Base-by-base conservation (phyloP, 371 early-diverging fungal species). In the Antonospora locustae region DNA sequence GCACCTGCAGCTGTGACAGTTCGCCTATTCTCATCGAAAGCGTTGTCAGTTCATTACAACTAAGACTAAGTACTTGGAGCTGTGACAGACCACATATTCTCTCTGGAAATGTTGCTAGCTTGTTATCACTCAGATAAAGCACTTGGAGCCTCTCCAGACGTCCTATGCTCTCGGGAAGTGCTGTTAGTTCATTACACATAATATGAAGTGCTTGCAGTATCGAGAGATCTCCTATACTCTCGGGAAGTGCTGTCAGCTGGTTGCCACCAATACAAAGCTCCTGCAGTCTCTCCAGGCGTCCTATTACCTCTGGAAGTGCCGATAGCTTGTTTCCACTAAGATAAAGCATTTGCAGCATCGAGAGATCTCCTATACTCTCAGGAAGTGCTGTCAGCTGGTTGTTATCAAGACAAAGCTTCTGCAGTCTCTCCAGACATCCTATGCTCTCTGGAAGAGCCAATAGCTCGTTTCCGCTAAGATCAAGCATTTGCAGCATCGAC, bases 261-360 rank as follows among this genome's bases (percentile, higher is more conserved):
- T 84, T 84, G 46, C 77, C 67, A 22, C 77, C 68, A 0, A 82
- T 41, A 27, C 77, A 76, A 3, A 83, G 63, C 30, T 79, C 79
- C 20, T 70, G 63, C 17, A 84, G 56, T 28, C 74, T 73, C 2
- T 65, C 64, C 22, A 84, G 56, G 17, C 74, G 61, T 16, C 80
- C 81, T 61, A 84, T 75, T n/a, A 80, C 79, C 29, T 75, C 73
- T 2, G 83, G 82, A 11, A 80, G 60, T 14, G 64, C 69, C 14
- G 67, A 74, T 17, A 83, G 59, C 19, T 70, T 65, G 52, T 83
- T 84, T 50, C 78, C 71, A 12, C 78, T 75, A 36, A 49, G 3
- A 25, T n/a, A n/a, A n/a, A n/a, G n/a, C n/a, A n/a, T n/a, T n/a
- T n/a, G n/a, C n/a, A n/a, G n/a, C n/a, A n/a, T n/a, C n/a, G n/a